Conservation (phyloP, 306 rosid genomes). For the Vachellia collinsii region DNA sequence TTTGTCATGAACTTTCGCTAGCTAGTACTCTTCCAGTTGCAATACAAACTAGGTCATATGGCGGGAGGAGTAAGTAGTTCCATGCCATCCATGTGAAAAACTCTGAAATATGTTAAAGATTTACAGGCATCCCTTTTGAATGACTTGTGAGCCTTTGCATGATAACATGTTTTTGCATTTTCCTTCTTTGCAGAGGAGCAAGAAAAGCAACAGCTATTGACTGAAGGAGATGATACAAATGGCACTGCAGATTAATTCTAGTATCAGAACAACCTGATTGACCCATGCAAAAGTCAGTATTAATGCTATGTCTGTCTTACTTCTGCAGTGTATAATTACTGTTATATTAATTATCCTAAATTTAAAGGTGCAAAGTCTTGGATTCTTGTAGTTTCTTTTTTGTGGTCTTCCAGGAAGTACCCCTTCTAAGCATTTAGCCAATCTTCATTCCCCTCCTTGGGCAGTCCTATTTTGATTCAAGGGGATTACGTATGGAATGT, state of each 20-base stretch:
- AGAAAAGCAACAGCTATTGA: slow-evolving; percentile 68
- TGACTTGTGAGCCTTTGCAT: not conserved
- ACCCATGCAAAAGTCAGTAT: slow-evolving; percentile 8
- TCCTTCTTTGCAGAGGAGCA: slow-evolving; percentile 64
- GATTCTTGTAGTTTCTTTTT: not conserved
- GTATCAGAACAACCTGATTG: slow-evolving; percentile 6
- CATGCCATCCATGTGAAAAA: not conserved
- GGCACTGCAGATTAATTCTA: slow-evolving; percentile 41
- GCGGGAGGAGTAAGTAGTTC: not conserved
- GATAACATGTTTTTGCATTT: slow-evolving; percentile 19
- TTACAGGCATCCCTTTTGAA: not conserved
- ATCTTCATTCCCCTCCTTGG: not conserved
- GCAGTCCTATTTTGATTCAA: not conserved
- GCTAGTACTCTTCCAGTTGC: too few relatives aligned
- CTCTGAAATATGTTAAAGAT: slow-evolving; percentile 1
- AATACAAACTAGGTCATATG: too few relatives aligned
- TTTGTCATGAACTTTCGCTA: not conserved
- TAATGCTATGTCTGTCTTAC: not conserved
- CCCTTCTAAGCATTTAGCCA: not conserved
- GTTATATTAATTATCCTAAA: slow-evolving; percentile 6
- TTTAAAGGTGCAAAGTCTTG: slow-evolving; percentile 16
- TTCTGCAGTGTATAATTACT: slow-evolving; percentile 7
- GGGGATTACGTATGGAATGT: not conserved
- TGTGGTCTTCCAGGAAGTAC: not conserved
- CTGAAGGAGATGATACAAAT: slow-evolving; percentile 64